Evolutionary conservation across 192 early-diverging fungal species (phyloP).

Genomic region (Mortierella antarctica): DNA sequence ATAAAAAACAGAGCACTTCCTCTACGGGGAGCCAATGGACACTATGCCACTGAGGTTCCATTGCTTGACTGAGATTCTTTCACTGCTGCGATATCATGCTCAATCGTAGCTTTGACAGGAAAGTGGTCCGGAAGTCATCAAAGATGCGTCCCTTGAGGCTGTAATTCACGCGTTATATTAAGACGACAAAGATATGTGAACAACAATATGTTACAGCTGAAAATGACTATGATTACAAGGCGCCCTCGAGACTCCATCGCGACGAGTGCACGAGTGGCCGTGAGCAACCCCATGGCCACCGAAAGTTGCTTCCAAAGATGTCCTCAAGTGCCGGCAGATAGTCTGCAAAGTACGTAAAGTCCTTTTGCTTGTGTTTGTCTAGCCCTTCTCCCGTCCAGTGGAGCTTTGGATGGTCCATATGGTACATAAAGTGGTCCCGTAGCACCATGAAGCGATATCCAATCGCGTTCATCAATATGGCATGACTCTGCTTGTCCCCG

Average conservation of each 20-base stretch:
- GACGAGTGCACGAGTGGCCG: constrained; percentile 56
- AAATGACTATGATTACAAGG: constrained; percentile 4
- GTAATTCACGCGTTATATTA: neutral
- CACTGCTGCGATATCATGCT: neutral
- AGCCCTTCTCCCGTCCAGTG: constrained; percentile 62
- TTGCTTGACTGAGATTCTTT: neutral
- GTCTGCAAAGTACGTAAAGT: constrained; percentile 60
- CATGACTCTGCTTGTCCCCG: constrained; percentile 66
- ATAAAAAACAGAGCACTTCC: neutral
- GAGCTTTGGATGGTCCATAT: constrained; percentile 61
- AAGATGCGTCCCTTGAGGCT: neutral
- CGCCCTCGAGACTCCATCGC: constrained; percentile 53
- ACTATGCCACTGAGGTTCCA: too few relatives aligned
- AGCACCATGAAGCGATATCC: constrained; percentile 57
- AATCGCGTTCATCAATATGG: constrained; percentile 60
- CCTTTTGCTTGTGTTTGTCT: constrained; percentile 42
- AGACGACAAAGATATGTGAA: neutral
- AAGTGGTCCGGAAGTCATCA: constrained; percentile 21
- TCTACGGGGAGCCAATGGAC: too few relatives aligned
- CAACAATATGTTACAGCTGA: neutral
- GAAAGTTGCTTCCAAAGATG: constrained; percentile 54
- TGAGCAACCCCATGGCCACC: constrained; percentile 65
- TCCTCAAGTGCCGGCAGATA: constrained; percentile 56
- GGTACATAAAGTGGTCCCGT: constrained; percentile 59
- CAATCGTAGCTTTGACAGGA: constrained; percentile 12